phyloP scores from a whole-genome alignment of 495 filamentous ascomycete genomes.

The Penicillium angulare region DNA sequence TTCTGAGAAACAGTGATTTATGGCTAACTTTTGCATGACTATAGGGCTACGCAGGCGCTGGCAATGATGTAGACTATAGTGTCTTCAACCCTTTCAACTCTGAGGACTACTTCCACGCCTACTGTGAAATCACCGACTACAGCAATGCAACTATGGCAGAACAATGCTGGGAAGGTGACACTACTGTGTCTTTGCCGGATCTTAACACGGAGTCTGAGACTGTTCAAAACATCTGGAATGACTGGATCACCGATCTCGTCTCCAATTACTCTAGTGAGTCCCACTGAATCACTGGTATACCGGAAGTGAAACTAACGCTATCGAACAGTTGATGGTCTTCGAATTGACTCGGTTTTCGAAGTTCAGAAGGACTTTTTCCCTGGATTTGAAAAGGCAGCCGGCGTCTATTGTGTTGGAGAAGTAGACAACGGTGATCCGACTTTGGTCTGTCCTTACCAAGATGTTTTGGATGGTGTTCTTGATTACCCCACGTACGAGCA shows the following conservation, averaged over 20 bases:
- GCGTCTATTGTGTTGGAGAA: slow-evolving; percentile 71
- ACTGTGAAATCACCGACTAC: slow-evolving; percentile 65
- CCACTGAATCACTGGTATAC: too few species aligned
- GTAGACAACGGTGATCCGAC: slow-evolving; percentile 60
- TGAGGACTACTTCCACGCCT: slow-evolving; percentile 61
- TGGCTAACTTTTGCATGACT: background rate
- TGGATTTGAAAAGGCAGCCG: slow-evolving; percentile 60
- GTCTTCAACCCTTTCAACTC: slow-evolving; percentile 65
- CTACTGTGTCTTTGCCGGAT: slow-evolving; percentile 63
- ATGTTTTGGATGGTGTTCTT: slow-evolving; percentile 57
- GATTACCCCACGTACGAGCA: slow-evolving; percentile 57
- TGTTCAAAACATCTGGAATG: slow-evolving; percentile 58
- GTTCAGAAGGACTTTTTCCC: slow-evolving; percentile 70
- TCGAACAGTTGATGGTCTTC: slow-evolving; percentile 64
- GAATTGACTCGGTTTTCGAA: slow-evolving; percentile 73
- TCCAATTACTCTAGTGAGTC: slow-evolving; percentile 59
- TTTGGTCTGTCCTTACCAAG: slow-evolving; percentile 66
- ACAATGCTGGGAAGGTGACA: slow-evolving; percentile 65
- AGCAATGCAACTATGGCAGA: slow-evolving; percentile 47
- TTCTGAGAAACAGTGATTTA: background rate
- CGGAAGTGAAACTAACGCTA: background rate
- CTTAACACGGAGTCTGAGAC: slow-evolving; percentile 60
- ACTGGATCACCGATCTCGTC: slow-evolving; percentile 65
- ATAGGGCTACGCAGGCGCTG: slow-evolving; percentile 56
- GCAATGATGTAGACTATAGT: slow-evolving; percentile 56